Conservation (phyloP, 371 early-diverging fungal genomes). For the Rhizomucor miehei region DNA sequence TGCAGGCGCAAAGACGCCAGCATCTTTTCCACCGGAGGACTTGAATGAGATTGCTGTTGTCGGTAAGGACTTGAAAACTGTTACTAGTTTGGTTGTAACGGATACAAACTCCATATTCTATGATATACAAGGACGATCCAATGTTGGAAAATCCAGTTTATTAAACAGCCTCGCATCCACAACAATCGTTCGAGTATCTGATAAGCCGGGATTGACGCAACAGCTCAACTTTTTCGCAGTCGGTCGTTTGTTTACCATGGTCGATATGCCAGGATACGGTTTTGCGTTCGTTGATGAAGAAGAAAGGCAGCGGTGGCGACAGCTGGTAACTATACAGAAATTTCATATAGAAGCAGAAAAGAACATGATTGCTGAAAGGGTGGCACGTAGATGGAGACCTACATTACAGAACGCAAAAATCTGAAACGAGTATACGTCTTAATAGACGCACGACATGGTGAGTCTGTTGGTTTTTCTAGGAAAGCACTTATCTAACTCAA, state of each 20-base stretch:
- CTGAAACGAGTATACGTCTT: slow-evolving; percentile 69
- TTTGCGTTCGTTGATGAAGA: slow-evolving; percentile 80
- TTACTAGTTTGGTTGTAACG: background rate
- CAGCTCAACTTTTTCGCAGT: slow-evolving; percentile 79
- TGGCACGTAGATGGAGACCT: slow-evolving; percentile 74
- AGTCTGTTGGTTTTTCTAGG: no score
- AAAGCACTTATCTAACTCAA: no score
- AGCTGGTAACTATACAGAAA: slow-evolving; percentile 44
- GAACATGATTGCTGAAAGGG: background rate
- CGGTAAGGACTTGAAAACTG: slow-evolving; percentile 23
- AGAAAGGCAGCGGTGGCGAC: slow-evolving; percentile 55
- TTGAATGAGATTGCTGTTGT: slow-evolving; percentile 70
- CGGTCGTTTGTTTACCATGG: slow-evolving; percentile 60
- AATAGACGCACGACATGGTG: slow-evolving; percentile 80
- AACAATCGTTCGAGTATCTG: slow-evolving; percentile 58
- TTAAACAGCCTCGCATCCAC: slow-evolving; percentile 67
- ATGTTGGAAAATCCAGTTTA: slow-evolving; percentile 79
- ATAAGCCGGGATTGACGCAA: slow-evolving; percentile 80
- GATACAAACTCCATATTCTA: background rate
- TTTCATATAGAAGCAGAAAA: no score
- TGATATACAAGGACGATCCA: slow-evolving; percentile 58
- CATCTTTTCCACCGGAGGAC: slow-evolving; percentile 59
- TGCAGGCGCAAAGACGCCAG: slow-evolving; percentile 64
- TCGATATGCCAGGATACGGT: slow-evolving; percentile 90
- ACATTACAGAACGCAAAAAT: slow-evolving; percentile 56